Percentiles rank a stretch among this genome's conserved stretches.
Conservation (phyloP, 371 early-diverging fungal genomes). For the Globomyces sp. region DNA sequence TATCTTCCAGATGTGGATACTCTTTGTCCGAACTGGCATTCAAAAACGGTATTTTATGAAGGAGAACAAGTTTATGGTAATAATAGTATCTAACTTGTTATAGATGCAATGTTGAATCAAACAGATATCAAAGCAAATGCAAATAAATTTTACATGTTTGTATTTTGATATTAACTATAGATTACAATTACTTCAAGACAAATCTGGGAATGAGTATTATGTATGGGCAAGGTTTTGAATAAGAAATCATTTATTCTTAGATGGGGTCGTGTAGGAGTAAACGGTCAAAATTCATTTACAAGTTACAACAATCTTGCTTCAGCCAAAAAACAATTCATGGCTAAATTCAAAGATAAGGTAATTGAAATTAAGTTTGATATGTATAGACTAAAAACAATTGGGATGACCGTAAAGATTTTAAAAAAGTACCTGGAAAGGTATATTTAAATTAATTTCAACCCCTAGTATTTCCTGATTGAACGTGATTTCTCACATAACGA, state of each 20-base stretch:
- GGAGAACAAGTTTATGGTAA: conserved; percentile 34
- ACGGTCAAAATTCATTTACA: conserved; percentile 36
- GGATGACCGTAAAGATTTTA: conserved; percentile 54
- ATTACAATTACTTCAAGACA: conserved; percentile 53
- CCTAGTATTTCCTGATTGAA: conserved; percentile 43
- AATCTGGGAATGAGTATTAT: conserved; percentile 20
- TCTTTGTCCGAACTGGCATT: conserved; percentile 12
- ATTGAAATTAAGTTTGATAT: neutral
- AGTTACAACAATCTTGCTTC: conserved; percentile 17
- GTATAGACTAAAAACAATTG: conserved; percentile 54
- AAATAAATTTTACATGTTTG: conserved; percentile 61
- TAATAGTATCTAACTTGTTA: neutral
- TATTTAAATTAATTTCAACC: neutral
- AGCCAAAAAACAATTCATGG: conserved; percentile 44
- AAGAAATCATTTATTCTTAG: conserved; percentile 14
- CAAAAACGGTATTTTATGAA: conserved; percentile 41
- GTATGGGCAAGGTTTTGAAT: conserved; percentile 30
- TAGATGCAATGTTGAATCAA: conserved; percentile 61
- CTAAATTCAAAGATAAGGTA: conserved; percentile 56
- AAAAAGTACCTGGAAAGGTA: conserved; percentile 42
- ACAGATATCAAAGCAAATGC: conserved; percentile 61
- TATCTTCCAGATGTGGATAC: conserved; percentile 33
- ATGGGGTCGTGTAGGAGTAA: conserved; percentile 64
- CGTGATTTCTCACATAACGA: conserved; percentile 51
- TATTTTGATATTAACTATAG: too few species aligned